Evolutionary conservation across 139 green algal genomes (phyloP).

Genomic region (Chlorella ohadii): DNA sequence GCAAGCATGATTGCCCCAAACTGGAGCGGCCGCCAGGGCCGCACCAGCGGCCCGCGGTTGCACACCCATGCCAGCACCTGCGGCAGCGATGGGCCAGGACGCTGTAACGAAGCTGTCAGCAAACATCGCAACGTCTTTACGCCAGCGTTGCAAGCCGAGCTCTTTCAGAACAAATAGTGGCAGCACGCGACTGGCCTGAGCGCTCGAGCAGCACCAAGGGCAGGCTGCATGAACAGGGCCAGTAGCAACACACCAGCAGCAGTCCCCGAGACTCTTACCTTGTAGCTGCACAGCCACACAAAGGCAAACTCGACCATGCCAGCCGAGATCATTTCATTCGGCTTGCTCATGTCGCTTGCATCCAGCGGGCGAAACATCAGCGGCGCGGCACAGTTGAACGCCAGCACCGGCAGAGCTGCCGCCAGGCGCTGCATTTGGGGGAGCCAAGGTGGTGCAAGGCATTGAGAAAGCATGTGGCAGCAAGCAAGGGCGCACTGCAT

Average conservation of each 20-base stretch:
- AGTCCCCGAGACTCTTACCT: conserved; percentile 1
- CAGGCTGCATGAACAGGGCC: too few relatives aligned
- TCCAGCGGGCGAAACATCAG: background rate
- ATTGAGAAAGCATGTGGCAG: too few relatives aligned
- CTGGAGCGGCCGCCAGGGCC: conserved; percentile 4
- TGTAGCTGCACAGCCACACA: conserved; percentile 48
- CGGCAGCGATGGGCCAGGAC: background rate
- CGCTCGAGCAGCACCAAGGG: too few relatives aligned
- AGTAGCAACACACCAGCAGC: too few relatives aligned
- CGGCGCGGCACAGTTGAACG: background rate
- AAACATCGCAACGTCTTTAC: too few relatives aligned
- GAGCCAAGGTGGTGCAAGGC: too few relatives aligned
- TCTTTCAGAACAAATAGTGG: too few relatives aligned
- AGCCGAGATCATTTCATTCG: background rate
- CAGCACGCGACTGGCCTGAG: too few relatives aligned
- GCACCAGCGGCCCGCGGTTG: conserved; percentile 19
- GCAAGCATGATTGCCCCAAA: conserved; percentile 34
- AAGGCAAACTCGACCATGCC: conserved; percentile 31
- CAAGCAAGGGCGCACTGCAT: too few relatives aligned
- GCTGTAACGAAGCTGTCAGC: background rate
- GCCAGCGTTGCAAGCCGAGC: too few relatives aligned
- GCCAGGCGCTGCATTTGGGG: background rate
- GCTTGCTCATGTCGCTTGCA: background rate
- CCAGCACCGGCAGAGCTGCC: background rate
- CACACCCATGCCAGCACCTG: conserved; percentile 38